Evolutionary conservation across 1,284 basidiomycete species (phyloP).

Genomic region (Melanopsichium pennsylvanicum): DNA sequence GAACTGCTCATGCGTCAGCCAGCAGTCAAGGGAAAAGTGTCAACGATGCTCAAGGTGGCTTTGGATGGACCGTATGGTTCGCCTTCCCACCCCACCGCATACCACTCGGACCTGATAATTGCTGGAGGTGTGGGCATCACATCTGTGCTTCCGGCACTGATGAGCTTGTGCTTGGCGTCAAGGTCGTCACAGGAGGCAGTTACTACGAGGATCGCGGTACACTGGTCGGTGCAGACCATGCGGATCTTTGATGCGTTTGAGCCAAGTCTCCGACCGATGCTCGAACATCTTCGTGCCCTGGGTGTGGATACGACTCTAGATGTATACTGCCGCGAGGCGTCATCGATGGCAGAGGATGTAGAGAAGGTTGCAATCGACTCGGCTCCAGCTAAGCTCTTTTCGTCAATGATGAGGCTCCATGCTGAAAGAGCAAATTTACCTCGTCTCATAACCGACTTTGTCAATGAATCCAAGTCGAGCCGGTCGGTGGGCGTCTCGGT

Average conservation of each 20-base stretch:
- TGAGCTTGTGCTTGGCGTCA: slow-evolving; percentile 28
- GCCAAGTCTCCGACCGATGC: slow-evolving; percentile 7
- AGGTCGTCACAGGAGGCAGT: not conserved
- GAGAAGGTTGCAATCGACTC: not conserved
- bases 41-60: slow-evolving; percentile 5
- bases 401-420: slow-evolving; percentile 10
- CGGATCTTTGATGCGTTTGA: slow-evolving; percentile 22
- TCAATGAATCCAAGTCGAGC: not conserved
- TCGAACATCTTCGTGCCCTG: slow-evolving; percentile 13
- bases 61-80: slow-evolving; percentile 57
- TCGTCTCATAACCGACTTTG: slow-evolving; percentile 1
- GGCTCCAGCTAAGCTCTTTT: not conserved
- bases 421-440: slow-evolving; percentile 13
- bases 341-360: not conserved
- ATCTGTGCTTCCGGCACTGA: slow-evolving; percentile 30
- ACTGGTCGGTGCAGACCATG: slow-evolving; percentile 25
- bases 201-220: slow-evolving; percentile 12
- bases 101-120: slow-evolving; percentile 36
- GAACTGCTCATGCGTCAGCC: slow-evolving; percentile 6
- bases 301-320: slow-evolving; percentile 26
- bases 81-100: slow-evolving; percentile 24
- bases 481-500: slow-evolving; percentile 28
- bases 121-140: slow-evolving; percentile 53
- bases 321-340: slow-evolving; percentile 17
- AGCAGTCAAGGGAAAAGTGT: slow-evolving; percentile 16